These are phyloP conservation scores for Myxozyma geophila DNA, from an alignment of 805 yeast genomes.

Conservation along the genomic window DNA sequence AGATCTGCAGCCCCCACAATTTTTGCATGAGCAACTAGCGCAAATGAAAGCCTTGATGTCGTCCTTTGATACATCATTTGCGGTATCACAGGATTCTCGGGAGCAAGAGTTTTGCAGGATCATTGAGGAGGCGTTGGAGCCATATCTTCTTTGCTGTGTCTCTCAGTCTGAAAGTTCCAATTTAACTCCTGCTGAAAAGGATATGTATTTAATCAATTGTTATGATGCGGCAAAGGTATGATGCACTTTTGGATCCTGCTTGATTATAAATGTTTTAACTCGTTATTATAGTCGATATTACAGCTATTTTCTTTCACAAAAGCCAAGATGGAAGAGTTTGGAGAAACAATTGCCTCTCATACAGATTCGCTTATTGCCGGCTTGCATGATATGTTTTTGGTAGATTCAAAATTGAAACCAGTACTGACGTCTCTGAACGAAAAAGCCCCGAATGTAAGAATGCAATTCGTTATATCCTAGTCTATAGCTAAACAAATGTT, in stretches of 20 bases:
- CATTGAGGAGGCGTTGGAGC: constrained; percentile 44
- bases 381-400: constrained; percentile 24
- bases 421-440: constrained; percentile 15
- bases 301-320: constrained; percentile 32
- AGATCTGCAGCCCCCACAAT: constrained; percentile 81
- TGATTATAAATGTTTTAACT: constrained; percentile 1
- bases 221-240: constrained; percentile 45
- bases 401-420: constrained; percentile 22
- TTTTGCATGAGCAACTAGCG: constrained; percentile 69
- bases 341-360: neutral
- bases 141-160: constrained; percentile 42
- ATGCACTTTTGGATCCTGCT: constrained; percentile 1
- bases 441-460: constrained; percentile 17
- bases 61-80: constrained; percentile 46
- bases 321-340: constrained; percentile 23
- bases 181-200: constrained; percentile 42
- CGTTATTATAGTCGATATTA: constrained; percentile 15
- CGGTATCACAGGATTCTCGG: constrained; percentile 27
- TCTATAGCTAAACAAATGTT: neutral
- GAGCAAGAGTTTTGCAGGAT: constrained; percentile 37
- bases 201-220: constrained; percentile 46
- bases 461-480: neutral
- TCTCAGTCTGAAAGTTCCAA: constrained; percentile 37
- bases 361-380: constrained; percentile 9
- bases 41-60: constrained; percentile 65